Percentiles rank a stretch among this genome's conserved stretches.
Evolutionary conservation across 2,329 filamentous ascomycete genomes (phyloP).

Genomic region (Septoria linicola): DNA sequence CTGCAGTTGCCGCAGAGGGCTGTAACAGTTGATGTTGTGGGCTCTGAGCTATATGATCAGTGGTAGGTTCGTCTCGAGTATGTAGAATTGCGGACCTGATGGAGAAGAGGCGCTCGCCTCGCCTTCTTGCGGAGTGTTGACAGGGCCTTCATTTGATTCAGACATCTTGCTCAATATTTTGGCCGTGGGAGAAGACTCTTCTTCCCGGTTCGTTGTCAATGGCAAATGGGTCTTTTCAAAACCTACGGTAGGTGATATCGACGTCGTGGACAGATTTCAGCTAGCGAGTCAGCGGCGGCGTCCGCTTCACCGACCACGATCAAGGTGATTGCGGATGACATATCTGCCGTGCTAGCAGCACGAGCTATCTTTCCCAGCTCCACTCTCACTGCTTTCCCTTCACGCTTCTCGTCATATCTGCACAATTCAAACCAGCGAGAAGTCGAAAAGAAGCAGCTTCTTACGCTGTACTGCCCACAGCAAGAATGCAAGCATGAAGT

Average conservation of each 20-base stretch:
- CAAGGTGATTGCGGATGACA: no score
- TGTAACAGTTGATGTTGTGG: background rate
- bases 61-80: background rate
- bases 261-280: no score
- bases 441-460: background rate
- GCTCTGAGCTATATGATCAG: no score
- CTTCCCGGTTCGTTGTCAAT: no score
- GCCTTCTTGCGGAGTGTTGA: background rate
- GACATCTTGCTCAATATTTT: background rate
- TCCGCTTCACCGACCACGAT: no score
- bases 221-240: background rate
- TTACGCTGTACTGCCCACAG: background rate
- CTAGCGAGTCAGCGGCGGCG: no score
- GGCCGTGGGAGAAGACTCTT: background rate
- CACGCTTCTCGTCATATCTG: background rate
- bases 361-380: no score
- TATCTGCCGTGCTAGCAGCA: no score
- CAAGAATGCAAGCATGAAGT: slow-evolving; percentile 12
- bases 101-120: background rate
- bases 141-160: background rate
- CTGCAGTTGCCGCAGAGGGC: slow-evolving; percentile 19
- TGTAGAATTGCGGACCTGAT: slow-evolving; percentile 3
- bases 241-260: background rate
- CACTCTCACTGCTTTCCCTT: background rate
- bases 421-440: no score